These are phyloP conservation scores for Apostasia shenzhenica DNA, from an alignment of 106 monocot genomes.

Conservation along the genomic window DNA sequence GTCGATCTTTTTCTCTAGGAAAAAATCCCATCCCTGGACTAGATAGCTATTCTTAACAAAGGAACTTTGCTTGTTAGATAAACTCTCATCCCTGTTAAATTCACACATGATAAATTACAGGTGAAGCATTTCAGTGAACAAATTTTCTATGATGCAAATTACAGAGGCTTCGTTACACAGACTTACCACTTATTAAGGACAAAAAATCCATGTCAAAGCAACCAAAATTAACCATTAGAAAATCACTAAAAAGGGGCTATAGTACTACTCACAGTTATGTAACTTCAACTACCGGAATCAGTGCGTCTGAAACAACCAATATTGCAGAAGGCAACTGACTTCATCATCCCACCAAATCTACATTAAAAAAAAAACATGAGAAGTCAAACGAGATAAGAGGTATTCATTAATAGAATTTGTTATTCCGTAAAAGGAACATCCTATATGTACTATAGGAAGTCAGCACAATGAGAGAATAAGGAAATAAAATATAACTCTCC, in stretches of 20 bases:
- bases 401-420: too few relatives aligned
- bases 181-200: not conserved
- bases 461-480: too few relatives aligned
- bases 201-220: not conserved
- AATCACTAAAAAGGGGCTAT: not conserved
- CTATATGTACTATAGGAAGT: too few relatives aligned
- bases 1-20: too few relatives aligned
- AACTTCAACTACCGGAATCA: not conserved
- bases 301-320: conserved; percentile 6
- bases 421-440: too few relatives aligned
- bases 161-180: not conserved
- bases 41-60: too few relatives aligned
- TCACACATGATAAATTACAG: not conserved
- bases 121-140: too few relatives aligned
- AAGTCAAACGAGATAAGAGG: not conserved
- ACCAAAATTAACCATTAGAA: too few relatives aligned
- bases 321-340: conserved; percentile 6
- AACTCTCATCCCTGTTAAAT: too few relatives aligned
- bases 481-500: too few relatives aligned
- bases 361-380: not conserved
- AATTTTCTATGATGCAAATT: not conserved
- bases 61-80: too few relatives aligned
- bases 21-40: too few relatives aligned
- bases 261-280: not conserved
- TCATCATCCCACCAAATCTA: conserved; percentile 11